Evolutionary conservation across 192 early-diverging fungal genomes (phyloP).

Genomic region (Ambispora gerdemannii): DNA sequence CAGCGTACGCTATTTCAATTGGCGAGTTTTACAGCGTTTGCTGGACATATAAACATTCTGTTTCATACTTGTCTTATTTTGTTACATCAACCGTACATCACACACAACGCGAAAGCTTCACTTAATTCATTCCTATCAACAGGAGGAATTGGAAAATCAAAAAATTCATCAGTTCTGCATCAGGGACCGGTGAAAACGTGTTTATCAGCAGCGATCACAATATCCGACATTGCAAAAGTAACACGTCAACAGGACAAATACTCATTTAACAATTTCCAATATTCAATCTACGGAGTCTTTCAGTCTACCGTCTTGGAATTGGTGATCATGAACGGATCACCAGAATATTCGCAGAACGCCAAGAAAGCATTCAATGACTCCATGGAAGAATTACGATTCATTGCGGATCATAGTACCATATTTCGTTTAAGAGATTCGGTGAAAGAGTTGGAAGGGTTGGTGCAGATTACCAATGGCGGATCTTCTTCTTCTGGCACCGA

Average conservation of each 20-base stretch:
- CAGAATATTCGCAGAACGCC: conserved; percentile 2
- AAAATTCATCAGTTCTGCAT: neutral
- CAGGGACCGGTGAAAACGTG: conserved; percentile 23
- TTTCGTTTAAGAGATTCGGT: neutral
- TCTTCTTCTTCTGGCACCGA: neutral
- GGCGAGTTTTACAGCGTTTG: conserved; percentile 9
- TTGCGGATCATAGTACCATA: neutral
- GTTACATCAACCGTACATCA: conserved; percentile 28
- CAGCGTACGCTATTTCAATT: conserved; percentile 7
- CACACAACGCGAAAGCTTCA: neutral
- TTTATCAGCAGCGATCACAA: conserved; percentile 21
- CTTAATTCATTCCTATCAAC: too few species aligned
- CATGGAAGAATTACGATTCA: conserved; percentile 6
- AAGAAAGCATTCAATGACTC: conserved; percentile 21
- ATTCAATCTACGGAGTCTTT: conserved; percentile 15
- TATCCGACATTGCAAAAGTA: conserved; percentile 22
- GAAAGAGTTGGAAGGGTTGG: conserved; percentile 18
- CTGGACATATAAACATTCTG: conserved; percentile 25
- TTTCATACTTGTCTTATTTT: conserved; percentile 30
- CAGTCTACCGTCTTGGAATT: conserved; percentile 24
- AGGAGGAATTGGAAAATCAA: conserved; percentile 17
- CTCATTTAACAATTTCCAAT: conserved; percentile 8
- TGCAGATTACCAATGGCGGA: conserved; percentile 13
- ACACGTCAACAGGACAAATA: conserved; percentile 15
- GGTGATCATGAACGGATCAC: conserved; percentile 18